Evolutionary conservation across 179 eudicot species (phyloP), one percentile per base, ranked within the genome.

Genomic region (Camellia oleifera): DNA sequence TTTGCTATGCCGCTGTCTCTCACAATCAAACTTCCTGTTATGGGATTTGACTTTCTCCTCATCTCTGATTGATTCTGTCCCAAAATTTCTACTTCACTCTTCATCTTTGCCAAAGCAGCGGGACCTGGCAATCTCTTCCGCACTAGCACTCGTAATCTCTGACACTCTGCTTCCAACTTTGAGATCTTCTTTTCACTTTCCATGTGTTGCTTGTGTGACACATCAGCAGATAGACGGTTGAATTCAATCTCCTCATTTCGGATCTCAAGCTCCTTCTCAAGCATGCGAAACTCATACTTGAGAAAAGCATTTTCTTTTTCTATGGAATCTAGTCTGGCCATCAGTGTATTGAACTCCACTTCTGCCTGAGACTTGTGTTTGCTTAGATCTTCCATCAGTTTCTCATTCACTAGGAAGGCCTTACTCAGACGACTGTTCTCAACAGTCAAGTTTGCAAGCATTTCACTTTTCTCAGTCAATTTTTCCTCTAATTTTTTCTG

Each of bases 291-390:
- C 80, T 93, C 97, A 15, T 93, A 92, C 84, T 89, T 90, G 32
- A 95, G 87, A 77, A 88, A 87, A n/a, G 86, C 86, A 64, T 91
- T 95, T 82, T 95, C 98, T 80, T 93, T 90, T 74, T 91, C 92
- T 8, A 75, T 83, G 10, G 89, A 84, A 71, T 92, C 98, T 42
- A 90, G 75, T 77, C 91, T 90, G 40, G 82, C 80, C 84, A 92
- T 87, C n/a, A 95, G 75, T 45, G 85, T 82, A 60, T 87, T 84
- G 60, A 89, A 86, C 68, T 90, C 98, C 2, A 88, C 87, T 70
- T 91, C 94, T n/a, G 88, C 68, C 45, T 86, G 89, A 6, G 32
- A 73, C 75, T 85, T 88, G 67, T 72, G 82, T 68, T 75, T 79
- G 45, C 78, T 89, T 42, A 95, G 82, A 75, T 90, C 94, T 77